Percentiles rank a stretch among this genome's conserved stretches.
phyloP scores from a whole-genome alignment of 306 rosid species.

The Abrus pulchellus region DNA sequence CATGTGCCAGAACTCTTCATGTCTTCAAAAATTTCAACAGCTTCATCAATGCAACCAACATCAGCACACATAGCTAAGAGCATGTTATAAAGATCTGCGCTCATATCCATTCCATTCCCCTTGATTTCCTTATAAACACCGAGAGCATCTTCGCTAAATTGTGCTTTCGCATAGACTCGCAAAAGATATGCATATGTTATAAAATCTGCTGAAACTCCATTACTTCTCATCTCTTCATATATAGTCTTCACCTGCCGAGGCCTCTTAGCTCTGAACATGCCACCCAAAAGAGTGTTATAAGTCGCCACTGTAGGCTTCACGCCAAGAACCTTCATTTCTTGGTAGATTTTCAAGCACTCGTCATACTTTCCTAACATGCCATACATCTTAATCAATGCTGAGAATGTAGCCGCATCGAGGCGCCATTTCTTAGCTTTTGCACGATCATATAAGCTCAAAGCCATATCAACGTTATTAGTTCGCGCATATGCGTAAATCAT shows the following conservation, averaged over 20 bases:
- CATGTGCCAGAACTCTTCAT: constrained; percentile 70
- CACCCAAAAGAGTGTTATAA: constrained; percentile 77
- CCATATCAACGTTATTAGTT: constrained; percentile 74
- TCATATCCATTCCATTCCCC: constrained; percentile 68
- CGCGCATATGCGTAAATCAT: constrained; percentile 85
- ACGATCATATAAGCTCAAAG: constrained; percentile 73
- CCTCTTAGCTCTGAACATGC: constrained; percentile 79
- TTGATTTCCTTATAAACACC: constrained; percentile 81
- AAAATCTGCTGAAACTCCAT: constrained; percentile 68
- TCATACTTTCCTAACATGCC: constrained; percentile 71
- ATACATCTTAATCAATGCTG: constrained; percentile 72
- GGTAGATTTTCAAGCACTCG: constrained; percentile 76
- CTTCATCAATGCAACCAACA: constrained; percentile 70
- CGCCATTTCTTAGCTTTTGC: constrained; percentile 78
- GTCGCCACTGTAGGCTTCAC: constrained; percentile 63
- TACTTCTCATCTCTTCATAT: constrained; percentile 73
- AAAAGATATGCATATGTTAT: constrained; percentile 78
- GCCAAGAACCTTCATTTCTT: constrained; percentile 87
- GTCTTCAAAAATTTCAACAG: constrained; percentile 70
- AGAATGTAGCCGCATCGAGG: constrained; percentile 67
- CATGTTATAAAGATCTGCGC: constrained; percentile 69
- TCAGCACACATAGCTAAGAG: constrained; percentile 89
- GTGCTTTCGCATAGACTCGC: constrained; percentile 73
- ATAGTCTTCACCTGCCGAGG: constrained; percentile 78
- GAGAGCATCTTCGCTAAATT: constrained; percentile 74